A percentile compares a stretch with the other conserved stretches of the same genome.
phyloP scores from a whole-genome alignment of 2,329 filamentous ascomycete genomes.

The Periglandula ipomoeae region DNA sequence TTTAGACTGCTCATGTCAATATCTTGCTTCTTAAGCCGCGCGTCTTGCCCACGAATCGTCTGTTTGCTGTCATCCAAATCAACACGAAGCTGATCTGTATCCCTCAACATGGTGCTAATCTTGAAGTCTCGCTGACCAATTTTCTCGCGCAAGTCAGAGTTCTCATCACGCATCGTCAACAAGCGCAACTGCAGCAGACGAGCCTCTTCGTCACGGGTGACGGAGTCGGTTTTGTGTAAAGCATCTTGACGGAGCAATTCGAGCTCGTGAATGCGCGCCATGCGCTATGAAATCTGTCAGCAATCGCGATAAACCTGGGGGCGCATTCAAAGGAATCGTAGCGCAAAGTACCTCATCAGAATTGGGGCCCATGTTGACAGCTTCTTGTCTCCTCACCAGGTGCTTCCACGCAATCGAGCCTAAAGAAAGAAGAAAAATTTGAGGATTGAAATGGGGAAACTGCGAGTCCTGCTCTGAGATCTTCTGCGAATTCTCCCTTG shows the following conservation, averaged over 20 bases:
- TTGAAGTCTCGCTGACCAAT: slow-evolving; percentile 51
- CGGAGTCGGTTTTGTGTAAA: slow-evolving; percentile 53
- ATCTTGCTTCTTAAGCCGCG: slow-evolving; percentile 37
- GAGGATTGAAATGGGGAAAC: background rate
- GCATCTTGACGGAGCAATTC: slow-evolving; percentile 63
- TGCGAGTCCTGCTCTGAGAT: background rate
- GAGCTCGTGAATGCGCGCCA: slow-evolving; percentile 41
- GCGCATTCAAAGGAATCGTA: background rate
- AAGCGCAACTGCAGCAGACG: slow-evolving; percentile 61
- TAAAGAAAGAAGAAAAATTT: background rate
- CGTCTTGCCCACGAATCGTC: slow-evolving; percentile 35
- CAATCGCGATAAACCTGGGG: slow-evolving; percentile 6
- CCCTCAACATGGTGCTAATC: slow-evolving; percentile 37
- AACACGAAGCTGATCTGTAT: slow-evolving; percentile 28
- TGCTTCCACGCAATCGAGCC: background rate
- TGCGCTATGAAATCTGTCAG: slow-evolving; percentile 26
- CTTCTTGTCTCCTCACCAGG: slow-evolving; percentile 2
- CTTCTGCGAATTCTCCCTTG: no score
- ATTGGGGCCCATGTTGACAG: slow-evolving; percentile 17
- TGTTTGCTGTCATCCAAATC: slow-evolving; percentile 36
- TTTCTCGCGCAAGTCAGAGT: slow-evolving; percentile 55
- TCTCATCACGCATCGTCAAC: slow-evolving; percentile 67
- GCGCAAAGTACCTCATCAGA: slow-evolving; percentile 17
- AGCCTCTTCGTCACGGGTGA: slow-evolving; percentile 66
- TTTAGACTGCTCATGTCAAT: slow-evolving; percentile 39